Evolutionary conservation across 2,329 filamentous ascomycete species (phyloP).

Genomic region (Aspergillus amoenus): DNA sequence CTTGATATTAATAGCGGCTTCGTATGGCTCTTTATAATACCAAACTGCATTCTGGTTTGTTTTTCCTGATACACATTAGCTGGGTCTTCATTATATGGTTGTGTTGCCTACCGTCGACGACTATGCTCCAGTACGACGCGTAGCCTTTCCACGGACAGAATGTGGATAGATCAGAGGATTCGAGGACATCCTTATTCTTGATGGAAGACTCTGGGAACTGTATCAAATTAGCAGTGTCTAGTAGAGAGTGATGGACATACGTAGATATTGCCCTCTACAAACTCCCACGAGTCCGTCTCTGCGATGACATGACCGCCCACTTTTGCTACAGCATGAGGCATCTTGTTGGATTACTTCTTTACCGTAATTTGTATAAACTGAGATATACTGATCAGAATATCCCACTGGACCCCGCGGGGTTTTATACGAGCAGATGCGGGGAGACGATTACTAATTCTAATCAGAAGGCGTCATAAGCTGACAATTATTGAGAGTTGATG

Average conservation of each 20-base stretch:
- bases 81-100: background rate
- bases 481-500: no score
- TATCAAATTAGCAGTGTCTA: background rate
- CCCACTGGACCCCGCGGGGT: no score
- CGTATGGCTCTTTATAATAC: slow-evolving; percentile 57
- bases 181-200: slow-evolving; percentile 45
- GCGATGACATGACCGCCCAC: slow-evolving; percentile 53
- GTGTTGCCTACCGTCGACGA: slow-evolving; percentile 42
- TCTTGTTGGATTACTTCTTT: slow-evolving; percentile 12
- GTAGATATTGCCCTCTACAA: slow-evolving; percentile 58
- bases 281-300: slow-evolving; percentile 51
- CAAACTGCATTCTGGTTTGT: slow-evolving; percentile 56
- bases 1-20: slow-evolving; percentile 52
- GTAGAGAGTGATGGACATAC: slow-evolving; percentile 21
- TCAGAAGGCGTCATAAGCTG: no score
- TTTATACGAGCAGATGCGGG: no score
- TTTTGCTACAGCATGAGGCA: slow-evolving; percentile 47
- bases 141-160: slow-evolving; percentile 59
- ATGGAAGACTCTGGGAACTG: slow-evolving; percentile 49
- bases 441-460: no score
- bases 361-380: no score
- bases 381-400: no score
- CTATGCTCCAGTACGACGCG: slow-evolving; percentile 58
- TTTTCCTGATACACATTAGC: slow-evolving; percentile 33
- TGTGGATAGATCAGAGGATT: slow-evolving; percentile 48